Evolutionary conservation across 345 rosid genomes (phyloP).

Genomic region (Citrus sp.): DNA sequence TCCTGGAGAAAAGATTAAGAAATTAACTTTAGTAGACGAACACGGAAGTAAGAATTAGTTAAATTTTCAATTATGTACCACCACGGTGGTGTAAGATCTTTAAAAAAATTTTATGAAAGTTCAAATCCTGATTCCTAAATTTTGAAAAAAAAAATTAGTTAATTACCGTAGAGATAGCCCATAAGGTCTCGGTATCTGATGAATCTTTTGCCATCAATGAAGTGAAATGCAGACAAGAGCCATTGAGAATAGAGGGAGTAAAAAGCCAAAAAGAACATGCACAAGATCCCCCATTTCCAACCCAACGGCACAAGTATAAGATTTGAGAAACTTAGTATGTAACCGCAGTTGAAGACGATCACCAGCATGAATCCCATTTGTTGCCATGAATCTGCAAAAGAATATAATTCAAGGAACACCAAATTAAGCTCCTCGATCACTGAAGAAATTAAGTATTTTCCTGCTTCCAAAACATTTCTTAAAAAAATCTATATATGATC

Average conservation of each 20-base stretch:
- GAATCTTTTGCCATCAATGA: slow-evolving; percentile 24
- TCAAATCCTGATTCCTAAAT: too few relatives aligned
- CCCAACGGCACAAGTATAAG: slow-evolving; percentile 28
- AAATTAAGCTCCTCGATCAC: too few relatives aligned
- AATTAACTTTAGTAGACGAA: too few relatives aligned
- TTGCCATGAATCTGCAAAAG: slow-evolving; percentile 31
- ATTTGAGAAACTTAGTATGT: slow-evolving; percentile 30
- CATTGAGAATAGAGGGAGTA: slow-evolving; percentile 27
- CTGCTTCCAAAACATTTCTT: not conserved
- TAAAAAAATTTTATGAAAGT: fast-evolving
- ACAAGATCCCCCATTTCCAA: slow-evolving; percentile 29
- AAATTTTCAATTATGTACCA: too few relatives aligned
- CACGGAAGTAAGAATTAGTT: too few relatives aligned
- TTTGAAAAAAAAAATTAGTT: too few relatives aligned
- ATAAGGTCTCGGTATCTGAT: slow-evolving; percentile 34
- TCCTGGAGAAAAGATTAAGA: slow-evolving; percentile 13
- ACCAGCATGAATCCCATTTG: slow-evolving; percentile 34
- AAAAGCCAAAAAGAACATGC: slow-evolving; percentile 14
- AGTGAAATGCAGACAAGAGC: slow-evolving; percentile 32
- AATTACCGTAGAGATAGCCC: slow-evolving; percentile 25
- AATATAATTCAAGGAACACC: not conserved
- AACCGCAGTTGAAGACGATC: slow-evolving; percentile 33
- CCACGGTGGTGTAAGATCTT: too few relatives aligned
- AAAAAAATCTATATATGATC: too few relatives aligned
- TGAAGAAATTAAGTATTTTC: not conserved